Base-by-base conservation (phyloP, 495 filamentous ascomycete genomes). In the Lichenothelia convexa region DNA sequence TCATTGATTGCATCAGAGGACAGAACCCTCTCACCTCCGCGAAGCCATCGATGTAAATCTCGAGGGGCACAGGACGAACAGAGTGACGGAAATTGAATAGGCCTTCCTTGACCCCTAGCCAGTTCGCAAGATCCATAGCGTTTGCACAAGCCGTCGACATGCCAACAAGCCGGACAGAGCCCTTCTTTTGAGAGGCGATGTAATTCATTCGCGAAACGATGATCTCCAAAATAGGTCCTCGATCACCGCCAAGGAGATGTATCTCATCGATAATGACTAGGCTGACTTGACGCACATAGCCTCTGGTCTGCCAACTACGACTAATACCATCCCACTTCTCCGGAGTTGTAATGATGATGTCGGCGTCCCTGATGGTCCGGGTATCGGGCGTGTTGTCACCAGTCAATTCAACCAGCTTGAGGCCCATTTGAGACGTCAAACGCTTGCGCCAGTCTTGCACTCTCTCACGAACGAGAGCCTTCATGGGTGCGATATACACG, bases 251-350 rank as follows among this genome's bases (percentile, higher is more conserved):
- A 8, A 99, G 68, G 21, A 99, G 59, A 58, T 99, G 89, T 40
- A 99, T 95, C 59, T 99, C 89, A 55, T 99, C 89, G 49, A 99
- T 95, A 48, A 99, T 93, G 30, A 99, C 91, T 22, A 95, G 63
- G 40, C 83, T 83, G 29, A 99, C 91, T 60, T 93, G 79, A 30
- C 80, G 76, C 18, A 99, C 89, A 52, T 95, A 99, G 31, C 80
- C 75, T 67, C 89, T 74, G 2, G 86, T 95, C 53, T 94, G 84
- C 89, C 89, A 99, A 51, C 79, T 86, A 68, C 89, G 79, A 36
- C 80, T 89, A 51, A 99, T 95, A 71, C 91, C 91, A 53, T 99
- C 89, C 89, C 89, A 99, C 53, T 99, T 99, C 55, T 99, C 89
- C 18, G 89, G 89, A 0, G 89, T 99, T 1, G 89, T 99, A 45